Evolutionary conservation across 2,329 filamentous ascomycete genomes (phyloP), one percentile per base, ranked within the genome.

Genomic region (Beauveria varroae): DNA sequence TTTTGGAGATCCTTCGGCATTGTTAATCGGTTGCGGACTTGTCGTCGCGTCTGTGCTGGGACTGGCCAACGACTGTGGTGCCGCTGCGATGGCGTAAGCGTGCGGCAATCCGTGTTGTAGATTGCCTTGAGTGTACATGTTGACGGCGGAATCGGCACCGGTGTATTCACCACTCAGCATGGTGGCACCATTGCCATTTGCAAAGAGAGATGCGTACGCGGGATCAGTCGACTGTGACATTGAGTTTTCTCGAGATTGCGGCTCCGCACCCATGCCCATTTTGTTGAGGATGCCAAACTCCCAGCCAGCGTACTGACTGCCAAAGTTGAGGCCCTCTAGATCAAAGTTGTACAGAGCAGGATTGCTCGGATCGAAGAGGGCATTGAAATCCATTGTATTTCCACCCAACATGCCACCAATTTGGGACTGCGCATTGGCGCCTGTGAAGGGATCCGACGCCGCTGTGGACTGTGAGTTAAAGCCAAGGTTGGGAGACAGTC

Each of bases 231-330:
- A 74, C 56, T 74, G 73, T 1, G 72, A 81, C 71, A 72, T 73
- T 67, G 71, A 80, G 74, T 67, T 82, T 74, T 95, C 90, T 60
- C 86, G 85, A 5, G 88, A 85, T 7, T 88, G 86, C 18, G 86
- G 90, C 67, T 95, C 90, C n/a, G 86, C 89, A 16, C 90, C 63
- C 14, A 75, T 65, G 5, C 91, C 91, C 90, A 99, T 96, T 72
- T 98, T 93, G 30, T 91, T 92, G 0, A 99, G 84, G 84, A 98
- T 97, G 59, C 92, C 90, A 72, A 98, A 97, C 73, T 98, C 95
- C 73, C 96, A 82, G 20, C 93, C 93, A 63, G 93, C 93, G 71
- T 98, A 99, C 65, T 96, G 91, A 71, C 95, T 98, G 61, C 92
- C 93, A 73, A 98, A 99, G 61, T 77, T 76, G 72, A 97, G 83